A percentile compares a stretch with the other conserved stretches of the same genome.
Conservation (phyloP, 2,329 filamentous ascomycete species). For the Epichloe hybrida region DNA sequence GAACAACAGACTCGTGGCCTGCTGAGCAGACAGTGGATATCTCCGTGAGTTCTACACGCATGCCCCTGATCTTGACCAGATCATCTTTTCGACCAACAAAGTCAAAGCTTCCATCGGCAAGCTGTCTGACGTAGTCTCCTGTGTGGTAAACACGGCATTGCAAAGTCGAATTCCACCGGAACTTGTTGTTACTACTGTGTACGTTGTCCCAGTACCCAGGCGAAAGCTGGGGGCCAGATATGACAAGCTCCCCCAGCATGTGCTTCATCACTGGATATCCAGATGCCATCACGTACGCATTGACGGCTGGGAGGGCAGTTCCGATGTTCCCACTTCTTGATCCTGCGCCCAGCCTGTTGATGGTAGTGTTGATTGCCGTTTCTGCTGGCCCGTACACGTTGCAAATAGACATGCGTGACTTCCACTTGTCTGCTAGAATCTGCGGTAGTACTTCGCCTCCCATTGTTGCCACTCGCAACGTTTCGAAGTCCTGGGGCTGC, state of each 20-base stretch:
- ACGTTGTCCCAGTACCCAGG: slow-evolving; percentile 9
- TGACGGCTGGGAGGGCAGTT: slow-evolving; percentile 11
- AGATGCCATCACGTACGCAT: slow-evolving; percentile 9
- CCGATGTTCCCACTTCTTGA: slow-evolving; percentile 10
- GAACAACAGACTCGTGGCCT: not conserved
- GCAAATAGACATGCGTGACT: slow-evolving; percentile 4
- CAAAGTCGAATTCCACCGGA: not conserved
- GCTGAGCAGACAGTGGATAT: slow-evolving; percentile 7
- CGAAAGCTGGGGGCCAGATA: slow-evolving; percentile 39
- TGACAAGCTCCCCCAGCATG: slow-evolving; percentile 46
- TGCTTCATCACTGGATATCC: slow-evolving; percentile 35
- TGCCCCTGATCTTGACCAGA: slow-evolving; percentile 13
- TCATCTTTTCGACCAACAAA: slow-evolving; percentile 12
- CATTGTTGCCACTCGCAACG: slow-evolving; percentile 44
- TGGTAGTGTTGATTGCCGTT: slow-evolving; percentile 14
- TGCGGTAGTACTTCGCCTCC: slow-evolving; percentile 47
- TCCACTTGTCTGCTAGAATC: slow-evolving; percentile 41
- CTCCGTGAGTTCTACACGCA: slow-evolving; percentile 14
- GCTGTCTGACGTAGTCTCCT: slow-evolving; percentile 17
- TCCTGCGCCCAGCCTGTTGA: slow-evolving; percentile 11
- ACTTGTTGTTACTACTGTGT: slow-evolving; percentile 5
- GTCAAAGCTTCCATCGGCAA: slow-evolving; percentile 11
- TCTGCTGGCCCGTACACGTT: slow-evolving; percentile 17
- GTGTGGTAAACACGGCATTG: slow-evolving; percentile 17
- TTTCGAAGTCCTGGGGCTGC: slow-evolving; percentile 24